Conservation (phyloP, 495 filamentous ascomycete species). For the Chaetomidium leptoderma region DNA sequence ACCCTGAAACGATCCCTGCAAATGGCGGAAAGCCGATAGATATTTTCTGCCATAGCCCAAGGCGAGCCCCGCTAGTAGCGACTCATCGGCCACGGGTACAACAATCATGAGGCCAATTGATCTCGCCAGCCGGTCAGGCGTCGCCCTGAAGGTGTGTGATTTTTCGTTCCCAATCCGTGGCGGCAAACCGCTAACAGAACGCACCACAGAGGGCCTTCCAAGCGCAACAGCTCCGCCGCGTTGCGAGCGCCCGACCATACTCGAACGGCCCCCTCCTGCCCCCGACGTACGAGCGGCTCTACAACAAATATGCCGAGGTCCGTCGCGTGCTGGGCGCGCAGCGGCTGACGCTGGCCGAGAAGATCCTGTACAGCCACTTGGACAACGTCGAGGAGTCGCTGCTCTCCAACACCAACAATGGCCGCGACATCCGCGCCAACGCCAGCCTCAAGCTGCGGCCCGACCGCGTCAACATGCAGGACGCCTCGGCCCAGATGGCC, state of each 20-base stretch:
- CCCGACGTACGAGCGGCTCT: conserved; percentile 44
- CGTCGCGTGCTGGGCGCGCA: conserved; percentile 66
- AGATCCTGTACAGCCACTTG: conserved; percentile 95
- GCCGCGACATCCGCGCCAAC: conserved; percentile 71
- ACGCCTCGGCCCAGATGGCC: conserved; percentile 98
- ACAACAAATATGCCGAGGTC: conserved; percentile 53
- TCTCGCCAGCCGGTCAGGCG: conserved; percentile 37
- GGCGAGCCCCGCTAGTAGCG: conserved; percentile 11
- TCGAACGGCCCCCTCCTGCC: conserved; percentile 35
- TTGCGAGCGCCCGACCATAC: conserved; percentile 21
- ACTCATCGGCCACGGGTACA: conserved; percentile 14
- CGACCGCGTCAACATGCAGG: conserved; percentile 97
- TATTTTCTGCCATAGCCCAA: conserved; percentile 18
- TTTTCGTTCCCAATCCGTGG: neutral
- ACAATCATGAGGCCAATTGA: conserved; percentile 39
- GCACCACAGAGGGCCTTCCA: conserved; percentile 27
- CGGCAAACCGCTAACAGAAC: neutral
- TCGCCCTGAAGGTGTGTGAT: conserved; percentile 30
- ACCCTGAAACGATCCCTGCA: conserved; percentile 2
- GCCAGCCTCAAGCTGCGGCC: conserved; percentile 97
- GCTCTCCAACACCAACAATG: conserved; percentile 73
- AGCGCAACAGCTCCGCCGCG: conserved; percentile 24
- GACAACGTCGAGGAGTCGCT: conserved; percentile 82
- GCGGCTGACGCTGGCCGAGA: conserved; percentile 84
- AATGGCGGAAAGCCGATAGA: conserved; percentile 16